Evolutionary conservation across 1,284 basidiomycete species (phyloP).

Genomic region (Schizopora paradoxa): DNA sequence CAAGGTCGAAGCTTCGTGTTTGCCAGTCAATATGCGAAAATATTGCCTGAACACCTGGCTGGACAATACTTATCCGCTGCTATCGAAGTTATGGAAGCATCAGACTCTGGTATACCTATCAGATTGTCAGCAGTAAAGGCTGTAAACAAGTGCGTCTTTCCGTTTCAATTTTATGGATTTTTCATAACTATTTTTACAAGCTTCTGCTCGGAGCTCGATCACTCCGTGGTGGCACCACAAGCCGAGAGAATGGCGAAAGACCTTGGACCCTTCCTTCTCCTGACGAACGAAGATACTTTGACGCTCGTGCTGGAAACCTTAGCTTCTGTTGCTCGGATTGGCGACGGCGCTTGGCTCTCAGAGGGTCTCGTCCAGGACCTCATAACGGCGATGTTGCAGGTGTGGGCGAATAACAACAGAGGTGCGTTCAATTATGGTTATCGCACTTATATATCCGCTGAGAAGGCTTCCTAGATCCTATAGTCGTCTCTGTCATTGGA

Average conservation of each 20-base stretch:
- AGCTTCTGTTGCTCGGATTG: slow-evolving; percentile 71
- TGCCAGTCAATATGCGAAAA: slow-evolving; percentile 81
- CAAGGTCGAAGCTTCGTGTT: slow-evolving; percentile 95
- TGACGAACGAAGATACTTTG: slow-evolving; percentile 83
- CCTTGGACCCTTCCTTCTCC: slow-evolving; percentile 77
- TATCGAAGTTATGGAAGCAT: slow-evolving; percentile 76
- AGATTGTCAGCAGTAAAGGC: slow-evolving; percentile 94
- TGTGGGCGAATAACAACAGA: slow-evolving; percentile 82
- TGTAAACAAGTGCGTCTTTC: slow-evolving; percentile 68
- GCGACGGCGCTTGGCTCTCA: slow-evolving; percentile 67
- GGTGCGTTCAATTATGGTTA: slow-evolving; percentile 37
- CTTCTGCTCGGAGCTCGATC: slow-evolving; percentile 62
- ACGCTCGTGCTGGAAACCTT: slow-evolving; percentile 88
- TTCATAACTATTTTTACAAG: slow-evolving; percentile 32
- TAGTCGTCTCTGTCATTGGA: slow-evolving; percentile 81
- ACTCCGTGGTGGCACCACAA: slow-evolving; percentile 54
- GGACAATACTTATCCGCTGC: slow-evolving; percentile 85
- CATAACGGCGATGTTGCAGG: slow-evolving; percentile 60
- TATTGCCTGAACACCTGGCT: slow-evolving; percentile 67
- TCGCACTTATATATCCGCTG: not conserved
- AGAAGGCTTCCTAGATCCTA: slow-evolving; percentile 62
- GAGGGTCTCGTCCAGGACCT: slow-evolving; percentile 59
- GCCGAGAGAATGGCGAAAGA: slow-evolving; percentile 76
- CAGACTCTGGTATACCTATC: slow-evolving; percentile 70
- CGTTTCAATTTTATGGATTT: not conserved